A percentile compares a stretch with the other conserved stretches of the same genome.
Evolutionary conservation across 2,329 filamentous ascomycete genomes (phyloP).

Genomic region (Aspergillus novoparasiticus): DNA sequence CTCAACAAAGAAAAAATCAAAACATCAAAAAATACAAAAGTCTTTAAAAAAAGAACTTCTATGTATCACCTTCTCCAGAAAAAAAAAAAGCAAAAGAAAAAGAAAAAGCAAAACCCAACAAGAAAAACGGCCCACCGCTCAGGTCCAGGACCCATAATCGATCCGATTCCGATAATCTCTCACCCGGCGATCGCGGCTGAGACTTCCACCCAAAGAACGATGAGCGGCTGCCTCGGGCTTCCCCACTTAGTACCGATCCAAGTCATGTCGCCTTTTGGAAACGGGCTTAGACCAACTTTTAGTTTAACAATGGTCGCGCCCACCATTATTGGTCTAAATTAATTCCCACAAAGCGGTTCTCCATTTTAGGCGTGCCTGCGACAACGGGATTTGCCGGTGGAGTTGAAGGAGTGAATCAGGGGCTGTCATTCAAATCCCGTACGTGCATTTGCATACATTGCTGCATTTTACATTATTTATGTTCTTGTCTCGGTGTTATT

Average conservation of each 20-base stretch:
- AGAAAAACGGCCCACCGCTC: neutral
- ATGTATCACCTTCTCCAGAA: neutral
- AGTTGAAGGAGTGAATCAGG: neutral
- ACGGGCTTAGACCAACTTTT: neutral
- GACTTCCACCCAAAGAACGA: constrained; percentile 5
- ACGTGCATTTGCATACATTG: neutral
- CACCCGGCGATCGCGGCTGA: constrained; percentile 11
- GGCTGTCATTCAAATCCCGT: neutral
- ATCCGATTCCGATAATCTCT: constrained; percentile 11
- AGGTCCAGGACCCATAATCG: neutral
- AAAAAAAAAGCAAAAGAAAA: neutral
- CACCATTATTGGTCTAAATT: neutral
- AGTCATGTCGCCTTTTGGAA: neutral
- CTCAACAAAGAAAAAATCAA: neutral
- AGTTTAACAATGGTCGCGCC: neutral
- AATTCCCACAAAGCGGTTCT: neutral
- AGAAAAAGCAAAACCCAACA: neutral
- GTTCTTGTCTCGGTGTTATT: neutral
- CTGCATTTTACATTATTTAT: neutral
- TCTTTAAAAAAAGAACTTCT: neutral
- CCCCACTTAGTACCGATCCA: constrained; percentile 4
- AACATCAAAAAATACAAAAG: neutral
- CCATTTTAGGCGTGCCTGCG: neutral
- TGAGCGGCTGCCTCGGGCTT: neutral
- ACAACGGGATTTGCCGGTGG: neutral